These are phyloP conservation scores for Pleurotus salmoneostramineus DNA, from an alignment of 768 basidiomycete genomes.

Conservation along the genomic window DNA sequence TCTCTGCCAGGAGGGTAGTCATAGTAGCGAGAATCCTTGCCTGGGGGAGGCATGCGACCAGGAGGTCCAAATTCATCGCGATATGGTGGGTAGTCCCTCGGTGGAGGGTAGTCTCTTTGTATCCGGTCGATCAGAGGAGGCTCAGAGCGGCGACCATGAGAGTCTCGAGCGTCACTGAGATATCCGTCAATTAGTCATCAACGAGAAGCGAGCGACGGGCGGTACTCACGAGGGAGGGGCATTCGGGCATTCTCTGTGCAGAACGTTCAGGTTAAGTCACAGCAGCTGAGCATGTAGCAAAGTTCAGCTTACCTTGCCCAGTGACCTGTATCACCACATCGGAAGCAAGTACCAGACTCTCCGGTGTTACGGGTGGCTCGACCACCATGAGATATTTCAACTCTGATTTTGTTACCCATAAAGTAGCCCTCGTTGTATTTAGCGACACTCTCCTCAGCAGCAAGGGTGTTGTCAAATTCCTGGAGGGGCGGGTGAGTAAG, in stretches of 20 bases:
- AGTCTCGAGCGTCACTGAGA: slow-evolving; percentile 20
- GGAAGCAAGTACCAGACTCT: slow-evolving; percentile 89
- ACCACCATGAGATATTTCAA: slow-evolving; percentile 82
- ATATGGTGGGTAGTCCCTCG: slow-evolving; percentile 32
- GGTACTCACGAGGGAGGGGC: slow-evolving; percentile 25
- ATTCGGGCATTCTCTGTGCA: slow-evolving; percentile 75
- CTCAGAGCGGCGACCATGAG: slow-evolving; percentile 41
- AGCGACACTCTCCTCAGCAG: slow-evolving; percentile 82
- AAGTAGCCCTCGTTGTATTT: slow-evolving; percentile 89
- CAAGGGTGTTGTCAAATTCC: slow-evolving; percentile 82
- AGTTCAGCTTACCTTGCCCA: slow-evolving; percentile 71
- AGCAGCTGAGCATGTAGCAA: background rate
- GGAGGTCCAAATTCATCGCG: slow-evolving; percentile 55
- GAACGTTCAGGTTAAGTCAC: slow-evolving; percentile 1
- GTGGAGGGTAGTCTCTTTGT: slow-evolving; percentile 49
- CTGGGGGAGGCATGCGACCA: slow-evolving; percentile 36
- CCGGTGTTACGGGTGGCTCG: slow-evolving; percentile 75
- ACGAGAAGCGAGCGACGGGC: slow-evolving; percentile 37
- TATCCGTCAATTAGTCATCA: background rate
- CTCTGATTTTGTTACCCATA: slow-evolving; percentile 91
- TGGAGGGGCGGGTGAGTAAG: slow-evolving; percentile 21
- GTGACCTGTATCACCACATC: slow-evolving; percentile 80
- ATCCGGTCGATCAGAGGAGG: slow-evolving; percentile 55
- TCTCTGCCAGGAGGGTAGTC: slow-evolving; percentile 59
- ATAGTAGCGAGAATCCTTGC: slow-evolving; percentile 54